Evolutionary conservation across 1,139 yeast species (phyloP).

Genomic region (Pichia sorboxylosa): DNA sequence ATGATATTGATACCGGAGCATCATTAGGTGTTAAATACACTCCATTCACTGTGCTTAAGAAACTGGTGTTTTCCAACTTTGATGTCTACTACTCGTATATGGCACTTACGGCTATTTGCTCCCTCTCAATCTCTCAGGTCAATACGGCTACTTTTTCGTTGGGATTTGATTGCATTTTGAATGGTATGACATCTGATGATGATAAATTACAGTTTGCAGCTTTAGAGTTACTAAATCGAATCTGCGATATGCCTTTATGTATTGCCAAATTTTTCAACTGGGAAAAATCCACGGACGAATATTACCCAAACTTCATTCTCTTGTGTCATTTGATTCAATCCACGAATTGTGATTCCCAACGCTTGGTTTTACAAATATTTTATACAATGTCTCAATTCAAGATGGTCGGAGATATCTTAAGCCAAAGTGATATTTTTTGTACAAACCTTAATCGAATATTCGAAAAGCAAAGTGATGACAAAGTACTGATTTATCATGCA

Average conservation of each 20-base stretch:
- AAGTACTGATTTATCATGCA: slow-evolving; percentile 7
- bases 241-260: slow-evolving; percentile 34
- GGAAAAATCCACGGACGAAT: slow-evolving; percentile 7
- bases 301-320: slow-evolving; percentile 27
- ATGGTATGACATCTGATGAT: slow-evolving; percentile 29
- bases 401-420: slow-evolving; percentile 30
- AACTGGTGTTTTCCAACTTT: slow-evolving; percentile 5
- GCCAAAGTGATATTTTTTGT: slow-evolving; percentile 21
- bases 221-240: slow-evolving; percentile 39
- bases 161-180: slow-evolving; percentile 28
- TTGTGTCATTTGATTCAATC: slow-evolving; percentile 6
- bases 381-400: slow-evolving; percentile 23
- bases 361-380: slow-evolving; percentile 5
- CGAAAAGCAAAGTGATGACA: slow-evolving; percentile 23
- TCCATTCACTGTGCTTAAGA: slow-evolving; percentile 15
- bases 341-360: slow-evolving; percentile 6
- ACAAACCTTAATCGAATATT: slow-evolving; percentile 26
- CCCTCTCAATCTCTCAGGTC: slow-evolving; percentile 2
- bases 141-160: slow-evolving; percentile 29
- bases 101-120: slow-evolving; percentile 18
- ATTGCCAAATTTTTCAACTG: slow-evolving; percentile 40
- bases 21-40: slow-evolving; percentile 4
- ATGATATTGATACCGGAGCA: slow-evolving; percentile 13
- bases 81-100: slow-evolving; percentile 15
- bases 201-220: slow-evolving; percentile 31